A percentile compares a stretch with the other conserved stretches of the same genome.
Conservation (phyloP, 164 flowering plant species). For the Sedum album region DNA sequence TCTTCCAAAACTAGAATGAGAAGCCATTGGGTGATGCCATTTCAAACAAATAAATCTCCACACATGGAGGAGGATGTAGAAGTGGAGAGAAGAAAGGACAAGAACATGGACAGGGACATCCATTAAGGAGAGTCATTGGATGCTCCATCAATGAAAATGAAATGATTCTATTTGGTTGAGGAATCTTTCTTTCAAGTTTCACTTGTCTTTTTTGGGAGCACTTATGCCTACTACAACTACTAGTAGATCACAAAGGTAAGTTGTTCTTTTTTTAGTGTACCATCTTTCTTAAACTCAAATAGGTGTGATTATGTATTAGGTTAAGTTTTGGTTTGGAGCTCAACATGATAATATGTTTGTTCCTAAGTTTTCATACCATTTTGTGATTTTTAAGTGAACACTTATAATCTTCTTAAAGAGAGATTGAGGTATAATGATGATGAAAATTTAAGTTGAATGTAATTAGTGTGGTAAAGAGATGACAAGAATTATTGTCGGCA, state of each 20-base stretch:
- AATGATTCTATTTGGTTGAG: conserved; percentile 2
- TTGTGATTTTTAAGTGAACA: neutral
- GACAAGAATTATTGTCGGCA: conserved; percentile 5
- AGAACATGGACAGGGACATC: neutral
- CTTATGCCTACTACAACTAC: neutral
- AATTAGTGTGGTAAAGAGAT: neutral
- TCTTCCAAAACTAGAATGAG: neutral
- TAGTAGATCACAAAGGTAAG: neutral
- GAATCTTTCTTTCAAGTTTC: conserved; percentile 6
- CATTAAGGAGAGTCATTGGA: conserved; percentile 8
- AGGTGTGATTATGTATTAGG: conserved; percentile 5
- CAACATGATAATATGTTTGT: neutral
- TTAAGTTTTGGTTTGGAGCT: conserved; percentile 3
- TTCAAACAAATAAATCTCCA: neutral
- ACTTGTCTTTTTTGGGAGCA: neutral
- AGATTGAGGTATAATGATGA: neutral
- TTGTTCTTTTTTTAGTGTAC: conserved; percentile 1
- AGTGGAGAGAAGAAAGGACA: neutral
- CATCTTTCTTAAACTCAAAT: neutral
- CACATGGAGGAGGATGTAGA: neutral
- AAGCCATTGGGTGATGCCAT: neutral
- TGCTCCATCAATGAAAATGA: conserved; percentile 4
- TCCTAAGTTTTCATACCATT: conserved; percentile 4
- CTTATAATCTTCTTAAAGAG: neutral
- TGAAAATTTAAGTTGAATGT: neutral